A percentile compares a stretch with the other conserved stretches of the same genome.
Evolutionary conservation across 2,329 filamentous ascomycete genomes (phyloP).

Genomic region (Beauveria sp.): DNA sequence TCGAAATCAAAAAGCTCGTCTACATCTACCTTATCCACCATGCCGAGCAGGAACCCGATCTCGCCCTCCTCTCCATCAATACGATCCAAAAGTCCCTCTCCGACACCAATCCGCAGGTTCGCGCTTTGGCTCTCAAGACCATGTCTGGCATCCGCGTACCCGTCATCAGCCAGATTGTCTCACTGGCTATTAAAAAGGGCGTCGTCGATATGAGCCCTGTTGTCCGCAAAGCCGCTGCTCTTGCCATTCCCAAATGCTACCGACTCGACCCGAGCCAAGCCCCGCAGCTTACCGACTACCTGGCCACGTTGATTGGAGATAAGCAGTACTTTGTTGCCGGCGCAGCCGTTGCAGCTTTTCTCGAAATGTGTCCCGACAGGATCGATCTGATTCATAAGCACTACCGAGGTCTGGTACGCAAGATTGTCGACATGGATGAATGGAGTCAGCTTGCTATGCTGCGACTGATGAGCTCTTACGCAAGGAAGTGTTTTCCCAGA

Average conservation of each 20-base stretch:
- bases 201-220: slow-evolving; percentile 89
- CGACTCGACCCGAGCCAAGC: slow-evolving; percentile 77
- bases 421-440: slow-evolving; percentile 97
- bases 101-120: slow-evolving; percentile 81
- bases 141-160: slow-evolving; percentile 98
- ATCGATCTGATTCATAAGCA: slow-evolving; percentile 86
- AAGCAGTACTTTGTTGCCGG: slow-evolving; percentile 96
- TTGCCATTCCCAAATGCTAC: slow-evolving; percentile 95
- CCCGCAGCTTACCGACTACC: slow-evolving; percentile 76
- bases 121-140: slow-evolving; percentile 85
- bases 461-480: slow-evolving; percentile 74
- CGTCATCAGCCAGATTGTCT: slow-evolving; percentile 96
- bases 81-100: slow-evolving; percentile 97
- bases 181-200: slow-evolving; percentile 89
- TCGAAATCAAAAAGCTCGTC: slow-evolving; percentile 95
- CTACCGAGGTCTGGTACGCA: slow-evolving; percentile 76
- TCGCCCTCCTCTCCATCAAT: slow-evolving; percentile 93
- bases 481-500: slow-evolving; percentile 77
- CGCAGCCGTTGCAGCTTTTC: slow-evolving; percentile 79
- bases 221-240: slow-evolving; percentile 83
- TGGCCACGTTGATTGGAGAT: slow-evolving; percentile 73
- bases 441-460: slow-evolving; percentile 88
- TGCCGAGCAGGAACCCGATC: slow-evolving; percentile 91
- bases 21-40: slow-evolving; percentile 98
- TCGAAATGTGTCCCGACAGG: slow-evolving; percentile 81